Evolutionary conservation across 2,329 filamentous ascomycete genomes (phyloP).

Genomic region (Fusarium nisikadoi): DNA sequence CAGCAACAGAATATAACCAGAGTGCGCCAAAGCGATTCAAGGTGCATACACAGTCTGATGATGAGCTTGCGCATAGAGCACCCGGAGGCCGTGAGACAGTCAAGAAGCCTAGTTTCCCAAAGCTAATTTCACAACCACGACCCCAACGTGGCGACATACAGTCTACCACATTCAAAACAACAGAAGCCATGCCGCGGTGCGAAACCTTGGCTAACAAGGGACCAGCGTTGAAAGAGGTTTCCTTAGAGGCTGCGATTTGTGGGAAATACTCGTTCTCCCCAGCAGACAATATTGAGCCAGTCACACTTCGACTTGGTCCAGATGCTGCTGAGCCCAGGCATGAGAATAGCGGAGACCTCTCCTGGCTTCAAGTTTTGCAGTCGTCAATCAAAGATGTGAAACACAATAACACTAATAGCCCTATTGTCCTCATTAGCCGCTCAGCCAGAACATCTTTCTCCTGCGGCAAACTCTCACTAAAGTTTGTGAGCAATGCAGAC

Average conservation of each 20-base stretch:
- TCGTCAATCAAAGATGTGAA: constrained; percentile 20
- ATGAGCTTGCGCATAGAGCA: constrained; percentile 43
- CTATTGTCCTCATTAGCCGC: constrained; percentile 39
- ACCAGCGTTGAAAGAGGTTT: background rate
- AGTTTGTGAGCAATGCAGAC: constrained; percentile 27
- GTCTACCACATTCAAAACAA: constrained; percentile 32
- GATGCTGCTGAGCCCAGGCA: constrained; percentile 2
- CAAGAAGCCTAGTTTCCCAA: constrained; percentile 30
- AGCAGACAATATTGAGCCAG: background rate
- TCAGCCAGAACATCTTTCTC: constrained; percentile 11
- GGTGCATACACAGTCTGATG: constrained; percentile 37
- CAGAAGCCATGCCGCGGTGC: background rate
- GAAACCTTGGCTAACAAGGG: background rate
- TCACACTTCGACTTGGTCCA: constrained; percentile 14
- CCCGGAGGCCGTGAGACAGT: background rate
- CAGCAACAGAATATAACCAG: constrained; percentile 9
- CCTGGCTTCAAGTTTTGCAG: constrained; percentile 40
- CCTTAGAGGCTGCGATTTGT: constrained; percentile 41
- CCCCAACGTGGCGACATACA: constrained; percentile 44
- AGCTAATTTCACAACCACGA: constrained; percentile 3
- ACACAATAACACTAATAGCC: constrained; percentile 28
- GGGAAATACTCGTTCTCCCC: constrained; percentile 21
- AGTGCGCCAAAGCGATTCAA: constrained; percentile 24
- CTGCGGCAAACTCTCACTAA: constrained; percentile 30
- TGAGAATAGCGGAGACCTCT: background rate